These are phyloP conservation scores for Heracleum sosnowskyi DNA, from an alignment of 129 eudicot genomes.

Conservation along the genomic window DNA sequence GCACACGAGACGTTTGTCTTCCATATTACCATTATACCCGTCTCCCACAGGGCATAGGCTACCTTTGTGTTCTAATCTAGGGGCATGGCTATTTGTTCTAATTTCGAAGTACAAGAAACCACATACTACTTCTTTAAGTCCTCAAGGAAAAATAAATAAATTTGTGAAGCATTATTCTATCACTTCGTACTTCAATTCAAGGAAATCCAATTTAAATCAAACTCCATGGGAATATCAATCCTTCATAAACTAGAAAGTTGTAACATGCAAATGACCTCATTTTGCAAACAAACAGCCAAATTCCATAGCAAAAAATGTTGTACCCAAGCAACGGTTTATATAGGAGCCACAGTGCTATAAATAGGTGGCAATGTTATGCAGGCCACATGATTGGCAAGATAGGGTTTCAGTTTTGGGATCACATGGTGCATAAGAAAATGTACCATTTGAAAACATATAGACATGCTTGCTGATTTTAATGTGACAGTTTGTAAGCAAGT, in stretches of 20 bases:
- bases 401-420: slow-evolving; percentile 22
- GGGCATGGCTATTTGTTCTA: no score
- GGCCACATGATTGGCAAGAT: slow-evolving; percentile 18
- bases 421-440: slow-evolving; percentile 15
- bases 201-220: not conserved
- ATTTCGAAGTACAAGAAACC: not conserved
- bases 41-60: no score
- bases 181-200: not conserved
- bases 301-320: slow-evolving; percentile 3
- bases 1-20: no score
- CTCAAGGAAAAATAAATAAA: not conserved
- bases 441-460: slow-evolving; percentile 5
- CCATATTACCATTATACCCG: no score
- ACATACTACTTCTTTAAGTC: not conserved
- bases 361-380: slow-evolving; percentile 12
- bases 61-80: no score
- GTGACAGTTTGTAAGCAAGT: slow-evolving; percentile 24
- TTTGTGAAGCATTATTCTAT: not conserved
- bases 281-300: not conserved
- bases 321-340: not conserved
- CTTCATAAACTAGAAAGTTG: not conserved
- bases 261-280: not conserved
- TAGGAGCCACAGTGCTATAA: slow-evolving; percentile 10
- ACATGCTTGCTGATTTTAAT: slow-evolving; percentile 15
- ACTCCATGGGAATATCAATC: not conserved